Evolutionary conservation across 139 green algal species (phyloP).

Genomic region (Chlamydomonas eustigma): DNA sequence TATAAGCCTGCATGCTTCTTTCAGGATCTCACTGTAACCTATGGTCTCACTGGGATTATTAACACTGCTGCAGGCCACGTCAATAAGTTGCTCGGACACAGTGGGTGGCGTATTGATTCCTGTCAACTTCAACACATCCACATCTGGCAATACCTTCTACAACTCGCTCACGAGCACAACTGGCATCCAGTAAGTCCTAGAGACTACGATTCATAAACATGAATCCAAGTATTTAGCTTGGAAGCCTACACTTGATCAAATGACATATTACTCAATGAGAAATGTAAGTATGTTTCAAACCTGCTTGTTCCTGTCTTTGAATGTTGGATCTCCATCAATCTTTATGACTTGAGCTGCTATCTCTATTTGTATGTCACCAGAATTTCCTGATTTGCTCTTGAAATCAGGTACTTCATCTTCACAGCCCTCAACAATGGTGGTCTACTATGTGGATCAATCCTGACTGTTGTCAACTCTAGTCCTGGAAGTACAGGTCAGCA

Average conservation of each 20-base stretch:
- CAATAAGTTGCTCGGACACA: neutral
- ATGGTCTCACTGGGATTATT: neutral
- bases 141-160: neutral
- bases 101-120: neutral
- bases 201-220: no score
- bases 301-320: no score
- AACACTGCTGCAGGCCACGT: neutral
- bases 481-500: no score
- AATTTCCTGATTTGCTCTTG: no score
- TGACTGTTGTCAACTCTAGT: neutral
- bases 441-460: neutral
- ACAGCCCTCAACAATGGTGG: neutral
- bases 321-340: no score
- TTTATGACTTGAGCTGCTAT: no score
- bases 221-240: no score
- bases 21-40: neutral
- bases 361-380: no score
- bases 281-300: no score
- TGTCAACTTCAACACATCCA: neutral
- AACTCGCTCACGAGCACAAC: neutral
- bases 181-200: neutral
- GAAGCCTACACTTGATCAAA: no score
- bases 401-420: slow-evolving; percentile 12
- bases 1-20: neutral
- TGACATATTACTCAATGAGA: no score